Evolutionary conservation across 768 basidiomycete genomes (phyloP), one percentile per base, ranked within the genome.

Genomic region (Podaxis carcinomalis): DNA sequence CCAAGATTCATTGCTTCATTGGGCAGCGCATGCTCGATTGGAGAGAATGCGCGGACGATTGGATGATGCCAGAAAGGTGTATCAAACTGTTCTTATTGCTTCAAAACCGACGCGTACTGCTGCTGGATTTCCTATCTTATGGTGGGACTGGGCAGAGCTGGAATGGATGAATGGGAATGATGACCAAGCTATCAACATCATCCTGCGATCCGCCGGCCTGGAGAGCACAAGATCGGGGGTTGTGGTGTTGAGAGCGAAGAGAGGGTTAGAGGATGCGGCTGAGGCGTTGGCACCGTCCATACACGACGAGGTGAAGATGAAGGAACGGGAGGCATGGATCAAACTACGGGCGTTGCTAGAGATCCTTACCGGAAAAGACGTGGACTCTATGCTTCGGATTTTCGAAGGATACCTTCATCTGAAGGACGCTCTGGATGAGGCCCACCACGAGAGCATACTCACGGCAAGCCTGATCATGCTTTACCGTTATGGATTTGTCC

Each of bases 111-210:
- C 71, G 14, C 67, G 72, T 5, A 72, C 69, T 10, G 71, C 74
- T 35, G 68, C 68, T 4, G 80, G 76, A 35, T 67, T 73, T 14
- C 75, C 80, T 21, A 70, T 70, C 59, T 68, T 93, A 62, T 93
- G 89, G 89, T 92, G 86, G 85, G 83, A 87, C 65, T 93, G 90
- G 89, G 88, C 87, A 1, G 87, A 93, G 66, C 81, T 91, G 80
- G 91, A 92, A 71, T 94, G 92, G 92, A 69, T 91, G 10, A 70
- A 75, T 13, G 81, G 84, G 1, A 66, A 79, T 35, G 68, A 75
- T 19, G 79, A 83, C 35, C 76, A 79, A 36, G 80, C 87, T 13
- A 69, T 84, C 39, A 73, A 78, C 37, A 77, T 89, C 35, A 77
- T 87, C 46, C 69, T 87, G 49, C 80, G 77, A 21, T 80, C 86